These are phyloP conservation scores for Exophiala viscosa DNA, from an alignment of 2,329 filamentous ascomycete species.

Conservation along the genomic window DNA sequence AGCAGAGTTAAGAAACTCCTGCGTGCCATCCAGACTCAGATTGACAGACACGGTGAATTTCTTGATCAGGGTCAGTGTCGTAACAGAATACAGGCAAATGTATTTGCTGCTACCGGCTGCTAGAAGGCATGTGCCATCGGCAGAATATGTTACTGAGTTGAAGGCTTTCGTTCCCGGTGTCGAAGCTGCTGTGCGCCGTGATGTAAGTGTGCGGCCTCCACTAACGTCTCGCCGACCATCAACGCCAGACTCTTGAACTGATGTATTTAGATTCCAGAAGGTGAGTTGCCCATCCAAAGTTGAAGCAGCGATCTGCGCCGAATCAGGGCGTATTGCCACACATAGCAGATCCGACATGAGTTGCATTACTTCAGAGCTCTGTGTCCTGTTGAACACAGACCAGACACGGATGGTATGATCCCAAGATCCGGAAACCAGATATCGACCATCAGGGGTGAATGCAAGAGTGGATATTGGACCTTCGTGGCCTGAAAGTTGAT, in stretches of 20 bases:
- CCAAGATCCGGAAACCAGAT: conserved; percentile 90
- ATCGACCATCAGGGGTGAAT: conserved; percentile 81
- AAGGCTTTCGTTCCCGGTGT: conserved; percentile 87
- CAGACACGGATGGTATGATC: conserved; percentile 92
- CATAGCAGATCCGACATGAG: conserved; percentile 86
- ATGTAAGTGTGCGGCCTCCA: conserved; percentile 81
- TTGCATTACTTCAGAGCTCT: conserved; percentile 91
- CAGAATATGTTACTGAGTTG: conserved; percentile 81
- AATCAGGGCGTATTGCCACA: conserved; percentile 84
- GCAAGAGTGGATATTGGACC: conserved; percentile 84
- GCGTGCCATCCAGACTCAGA: conserved; percentile 89
- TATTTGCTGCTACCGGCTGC: conserved; percentile 97
- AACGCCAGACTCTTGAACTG: conserved; percentile 76
- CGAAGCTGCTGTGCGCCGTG: conserved; percentile 88
- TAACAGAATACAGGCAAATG: conserved; percentile 94
- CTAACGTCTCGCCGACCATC: conserved; percentile 91
- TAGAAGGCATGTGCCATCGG: conserved; percentile 84
- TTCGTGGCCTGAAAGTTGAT: conserved; percentile 87
- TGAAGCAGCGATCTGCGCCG: conserved; percentile 83
- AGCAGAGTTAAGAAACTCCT: conserved; percentile 94
- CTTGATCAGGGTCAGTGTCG: conserved; percentile 83
- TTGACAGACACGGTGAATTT: conserved; percentile 96
- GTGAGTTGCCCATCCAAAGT: conserved; percentile 90
- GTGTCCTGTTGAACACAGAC: conserved; percentile 90
- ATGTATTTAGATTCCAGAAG: conserved; percentile 91